Evolutionary conservation across 345 rosid genomes (phyloP), one percentile per base, ranked within the genome.

Genomic region (Pugionium cornutum): DNA sequence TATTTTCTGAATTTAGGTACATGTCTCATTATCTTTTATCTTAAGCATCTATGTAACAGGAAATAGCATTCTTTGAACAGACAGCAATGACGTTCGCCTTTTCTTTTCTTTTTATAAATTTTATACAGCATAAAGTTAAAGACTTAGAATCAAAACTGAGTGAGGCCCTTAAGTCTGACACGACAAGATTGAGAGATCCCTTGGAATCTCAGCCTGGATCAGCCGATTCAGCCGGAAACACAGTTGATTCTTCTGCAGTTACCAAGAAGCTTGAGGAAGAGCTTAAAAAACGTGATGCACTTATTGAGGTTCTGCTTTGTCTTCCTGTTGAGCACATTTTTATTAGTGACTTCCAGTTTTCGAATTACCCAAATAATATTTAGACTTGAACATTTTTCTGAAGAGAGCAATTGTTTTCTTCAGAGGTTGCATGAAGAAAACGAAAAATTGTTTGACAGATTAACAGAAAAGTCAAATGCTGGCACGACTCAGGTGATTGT

Each of bases 351-450:
- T 41, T 53, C 27, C 29, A 6, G n/a, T 30, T 59, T 44, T 37
- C 4, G 5, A 59, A 5, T 52, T 4, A 52, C 25, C 33, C 2
- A 44, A 26, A 31, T 27, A 7, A 37, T 60, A 53, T 41, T 5
- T 67, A 36, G 39, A 48, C 58, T 32, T 66, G 27, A 31, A 73
- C 51, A 58, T 52, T 33, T 53, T n/a, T 74, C 64, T 74, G 47
- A 72, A 51, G 55, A 51, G 50, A 50, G 61, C 66, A 43, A 45
- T 37, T 66, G 61, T 29, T 66, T 73, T 76, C 54, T 62, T 69
- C 91, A 94, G 99, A 88, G 92, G 74, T 77, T 94, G 80, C 97
- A 94, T 61, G 97, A 94, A 80, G 99, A 94, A 83, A 94, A 94
- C 56, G 96, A 94, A 79, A 94, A 94, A 75, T 77, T 94, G 76